These are phyloP conservation scores for Eucalyptus albens DNA, from an alignment of 345 rosid genomes.

Conservation along the genomic window DNA sequence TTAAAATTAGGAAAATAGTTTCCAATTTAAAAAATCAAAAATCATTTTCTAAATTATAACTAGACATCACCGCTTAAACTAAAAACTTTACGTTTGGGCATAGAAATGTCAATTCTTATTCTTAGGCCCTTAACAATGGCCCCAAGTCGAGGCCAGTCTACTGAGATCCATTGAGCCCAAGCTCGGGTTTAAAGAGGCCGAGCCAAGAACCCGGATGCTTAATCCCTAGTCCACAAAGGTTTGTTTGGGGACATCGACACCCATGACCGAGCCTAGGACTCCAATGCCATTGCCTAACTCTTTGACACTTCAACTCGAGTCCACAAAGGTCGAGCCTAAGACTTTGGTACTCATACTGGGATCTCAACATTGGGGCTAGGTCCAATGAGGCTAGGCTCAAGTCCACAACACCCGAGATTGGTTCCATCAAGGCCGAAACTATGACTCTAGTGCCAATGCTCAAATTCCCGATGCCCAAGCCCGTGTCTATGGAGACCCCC, in stretches of 20 bases:
- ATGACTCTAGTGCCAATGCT: background rate
- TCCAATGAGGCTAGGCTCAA: background rate
- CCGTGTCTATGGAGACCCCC: background rate
- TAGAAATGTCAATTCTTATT: background rate
- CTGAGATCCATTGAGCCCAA: background rate
- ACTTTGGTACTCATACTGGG: background rate
- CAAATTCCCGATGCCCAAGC: background rate
- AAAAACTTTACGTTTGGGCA: background rate
- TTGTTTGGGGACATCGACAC: background rate
- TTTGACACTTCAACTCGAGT: background rate
- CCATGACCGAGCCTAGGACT: background rate
- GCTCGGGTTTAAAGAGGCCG: background rate
- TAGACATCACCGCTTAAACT: background rate
- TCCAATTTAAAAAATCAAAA: no score
- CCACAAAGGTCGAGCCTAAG: background rate
- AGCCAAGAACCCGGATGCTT: background rate
- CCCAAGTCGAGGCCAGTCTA: background rate
- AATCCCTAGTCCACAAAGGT: background rate
- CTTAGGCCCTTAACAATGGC: background rate
- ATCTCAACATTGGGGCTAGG: fast-evolving
- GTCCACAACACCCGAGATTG: background rate
- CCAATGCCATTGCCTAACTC: background rate
- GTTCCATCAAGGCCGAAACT: background rate
- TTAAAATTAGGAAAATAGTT: no score
- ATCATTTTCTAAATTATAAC: no score